phyloP scores from a whole-genome alignment of 106 monocot genomes.

The Posidonia australis region DNA sequence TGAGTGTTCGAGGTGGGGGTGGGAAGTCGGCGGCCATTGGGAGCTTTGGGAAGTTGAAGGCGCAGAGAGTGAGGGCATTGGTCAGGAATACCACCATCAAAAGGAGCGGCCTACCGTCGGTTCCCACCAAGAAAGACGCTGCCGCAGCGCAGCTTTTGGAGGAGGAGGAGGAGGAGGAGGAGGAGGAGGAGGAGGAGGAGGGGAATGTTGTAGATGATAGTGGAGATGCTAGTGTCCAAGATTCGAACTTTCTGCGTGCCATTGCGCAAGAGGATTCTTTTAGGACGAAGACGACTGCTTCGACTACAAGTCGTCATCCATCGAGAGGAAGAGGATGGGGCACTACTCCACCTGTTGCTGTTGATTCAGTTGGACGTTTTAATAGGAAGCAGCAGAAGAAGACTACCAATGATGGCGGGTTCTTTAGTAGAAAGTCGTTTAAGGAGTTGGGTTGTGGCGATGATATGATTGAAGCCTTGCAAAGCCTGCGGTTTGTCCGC shows the following conservation, averaged over 20 bases:
- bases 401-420: slow-evolving; percentile 27
- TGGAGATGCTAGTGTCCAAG: neutral
- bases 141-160: too few relatives aligned
- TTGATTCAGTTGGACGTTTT: neutral
- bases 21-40: slow-evolving; percentile 4
- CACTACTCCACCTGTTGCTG: neutral
- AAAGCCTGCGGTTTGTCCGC: slow-evolving; percentile 30
- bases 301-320: neutral
- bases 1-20: neutral
- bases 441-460: slow-evolving; percentile 66
- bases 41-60: slow-evolving; percentile 59
- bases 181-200: neutral
- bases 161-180: neutral
- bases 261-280: neutral
- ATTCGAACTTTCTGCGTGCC: slow-evolving; percentile 1
- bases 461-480: slow-evolving; percentile 47
- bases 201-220: neutral
- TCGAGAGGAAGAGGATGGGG: neutral
- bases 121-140: neutral
- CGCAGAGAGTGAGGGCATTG: slow-evolving; percentile 36
- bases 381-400: neutral
- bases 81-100: slow-evolving; percentile 13
- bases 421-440: slow-evolving; percentile 74
- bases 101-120: neutral
- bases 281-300: neutral